Evolutionary conservation across 2,329 filamentous ascomycete genomes (phyloP), one percentile per base, ranked within the genome.

Genomic region (Botrytis deweyae): DNA sequence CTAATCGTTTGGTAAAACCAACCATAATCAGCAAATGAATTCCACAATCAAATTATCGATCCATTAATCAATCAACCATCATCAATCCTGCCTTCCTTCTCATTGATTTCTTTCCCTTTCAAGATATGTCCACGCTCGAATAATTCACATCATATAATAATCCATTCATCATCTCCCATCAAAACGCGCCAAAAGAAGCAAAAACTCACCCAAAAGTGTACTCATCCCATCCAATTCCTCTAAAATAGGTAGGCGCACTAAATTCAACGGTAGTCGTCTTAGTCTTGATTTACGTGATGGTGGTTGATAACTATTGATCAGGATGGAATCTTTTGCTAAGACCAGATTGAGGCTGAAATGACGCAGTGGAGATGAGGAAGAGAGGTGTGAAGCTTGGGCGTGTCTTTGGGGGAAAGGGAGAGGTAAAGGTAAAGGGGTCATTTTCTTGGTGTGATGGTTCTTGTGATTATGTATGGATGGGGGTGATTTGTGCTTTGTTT

Each of bases 121-220:
- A 29, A 55, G 52, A 55, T 16, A 29, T n/a, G 16, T n/a, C 49
- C 49, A 5, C 49, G 33, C 49, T 14, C 49, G 8, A n/a, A n/a
- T 25, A 25, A 52, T 12, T n/a, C 25, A 52, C 4, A n/a, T 52
- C 22, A 52, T 9, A 22, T 2, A 22, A 14, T 18, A 22, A 14
- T 18, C 36, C 61, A n/a, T 29, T 7, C 25, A n/a, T 14, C 20
- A 7, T 64, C 38, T 29, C 10, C 16, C 10, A 64, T 18, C 36
- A 8, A 18, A 64, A 29, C 3, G 4, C 25, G 7, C 18, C 20
- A 40, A 29, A 29, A 42, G 14, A 42, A 29, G 12, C 22, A 14
- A 25, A 49, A 33, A 71, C 69, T 64, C 61, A 71, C 69, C 69
- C 58, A 71, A 64, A 36, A 71, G 59, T 61, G 63, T 71, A 64